Evolutionary conservation across 139 green algal genomes (phyloP).

Genomic region (Edaphochlamys debaryana): DNA sequence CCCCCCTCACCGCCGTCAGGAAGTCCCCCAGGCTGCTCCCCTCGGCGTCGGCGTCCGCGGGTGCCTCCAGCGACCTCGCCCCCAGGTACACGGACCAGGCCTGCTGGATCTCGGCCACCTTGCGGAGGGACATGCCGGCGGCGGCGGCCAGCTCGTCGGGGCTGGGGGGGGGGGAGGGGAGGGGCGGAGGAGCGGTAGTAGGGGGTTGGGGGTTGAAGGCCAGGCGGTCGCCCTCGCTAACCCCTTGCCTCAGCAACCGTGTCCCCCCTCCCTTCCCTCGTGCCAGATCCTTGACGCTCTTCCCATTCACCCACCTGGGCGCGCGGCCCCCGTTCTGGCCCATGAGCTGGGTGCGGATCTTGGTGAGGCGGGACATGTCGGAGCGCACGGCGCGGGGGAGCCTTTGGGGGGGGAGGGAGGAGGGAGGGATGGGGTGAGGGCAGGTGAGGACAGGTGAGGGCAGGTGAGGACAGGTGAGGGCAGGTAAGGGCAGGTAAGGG

Average conservation of each 20-base stretch:
- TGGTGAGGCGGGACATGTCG: too few species aligned
- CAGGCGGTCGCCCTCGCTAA: too few species aligned
- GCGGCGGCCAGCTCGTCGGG: constrained; percentile 6
- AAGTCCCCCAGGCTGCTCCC: not conserved
- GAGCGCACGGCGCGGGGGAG: too few species aligned
- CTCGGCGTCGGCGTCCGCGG: not conserved
- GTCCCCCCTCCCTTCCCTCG: too few species aligned
- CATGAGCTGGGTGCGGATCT: too few species aligned
- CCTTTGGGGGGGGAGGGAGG: not conserved
- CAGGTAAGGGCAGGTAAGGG: not conserved
- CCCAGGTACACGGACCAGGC: not conserved
- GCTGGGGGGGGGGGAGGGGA: not conserved
- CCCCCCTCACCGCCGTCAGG: not conserved
- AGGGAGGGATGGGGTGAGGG: not conserved
- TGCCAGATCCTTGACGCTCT: not conserved
- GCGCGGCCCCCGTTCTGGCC: too few species aligned
- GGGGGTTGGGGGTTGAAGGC: too few species aligned
- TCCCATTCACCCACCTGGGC: not conserved
- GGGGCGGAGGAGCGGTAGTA: not conserved
- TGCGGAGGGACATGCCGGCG: not conserved
- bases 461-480: not conserved
- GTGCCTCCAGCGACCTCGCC: not conserved
- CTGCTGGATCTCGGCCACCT: not conserved
- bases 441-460: not conserved
- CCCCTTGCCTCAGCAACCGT: too few species aligned